Evolutionary conservation across 1,139 yeast genomes (phyloP).

Genomic region (Hemisphaericaspora xylofermentans): DNA sequence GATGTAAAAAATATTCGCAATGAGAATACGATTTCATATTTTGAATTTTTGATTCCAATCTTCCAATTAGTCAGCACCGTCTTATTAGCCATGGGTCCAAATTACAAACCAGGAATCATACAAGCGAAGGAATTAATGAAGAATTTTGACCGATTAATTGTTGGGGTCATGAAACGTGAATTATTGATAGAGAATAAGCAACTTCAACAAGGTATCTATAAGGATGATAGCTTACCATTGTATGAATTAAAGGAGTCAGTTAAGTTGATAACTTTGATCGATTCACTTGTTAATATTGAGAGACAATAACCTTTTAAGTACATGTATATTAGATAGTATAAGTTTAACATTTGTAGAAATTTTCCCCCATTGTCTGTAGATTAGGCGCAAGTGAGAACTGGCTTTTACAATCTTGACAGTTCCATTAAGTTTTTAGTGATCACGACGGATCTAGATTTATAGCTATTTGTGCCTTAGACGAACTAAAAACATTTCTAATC

Average conservation of each 20-base stretch:
- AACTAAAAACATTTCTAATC: too few relatives aligned
- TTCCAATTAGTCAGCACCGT: conserved; percentile 73
- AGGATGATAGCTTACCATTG: conserved; percentile 22
- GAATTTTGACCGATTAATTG: conserved; percentile 56
- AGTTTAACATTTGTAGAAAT: neutral
- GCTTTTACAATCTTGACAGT: too few relatives aligned
- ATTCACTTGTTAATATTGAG: conserved; percentile 44
- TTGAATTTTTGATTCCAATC: conserved; percentile 73
- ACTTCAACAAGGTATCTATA: conserved; percentile 17
- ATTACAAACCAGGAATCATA: conserved; percentile 60
- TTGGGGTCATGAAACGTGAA: conserved; percentile 72
- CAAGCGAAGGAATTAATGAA: conserved; percentile 54
- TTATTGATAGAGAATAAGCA: conserved; percentile 36
- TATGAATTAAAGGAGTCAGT: conserved; percentile 50
- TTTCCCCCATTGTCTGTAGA: too few relatives aligned
- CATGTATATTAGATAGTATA: neutral
- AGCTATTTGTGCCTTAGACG: too few relatives aligned
- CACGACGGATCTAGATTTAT: too few relatives aligned
- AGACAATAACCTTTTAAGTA: neutral
- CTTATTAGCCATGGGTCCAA: conserved; percentile 75
- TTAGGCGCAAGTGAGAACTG: too few relatives aligned
- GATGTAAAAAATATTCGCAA: conserved; percentile 15
- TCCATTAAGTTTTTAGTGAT: too few relatives aligned
- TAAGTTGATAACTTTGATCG: conserved; percentile 54
- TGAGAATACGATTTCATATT: conserved; percentile 47